Conservation (phyloP, 1,284 basidiomycete species). For the Ceratobasidium sp. region DNA sequence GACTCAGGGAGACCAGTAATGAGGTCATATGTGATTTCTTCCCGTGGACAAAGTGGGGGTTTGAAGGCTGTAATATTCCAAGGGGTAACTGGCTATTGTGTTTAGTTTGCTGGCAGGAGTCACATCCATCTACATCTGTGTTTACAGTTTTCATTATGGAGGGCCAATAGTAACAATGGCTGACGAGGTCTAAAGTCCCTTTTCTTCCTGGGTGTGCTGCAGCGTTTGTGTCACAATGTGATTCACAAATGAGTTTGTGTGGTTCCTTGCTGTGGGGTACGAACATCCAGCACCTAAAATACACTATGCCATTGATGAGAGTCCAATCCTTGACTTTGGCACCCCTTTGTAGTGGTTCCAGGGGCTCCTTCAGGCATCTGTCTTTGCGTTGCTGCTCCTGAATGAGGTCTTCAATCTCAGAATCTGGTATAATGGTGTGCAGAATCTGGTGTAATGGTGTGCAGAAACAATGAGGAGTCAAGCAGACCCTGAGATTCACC, state of each 20-base stretch:
- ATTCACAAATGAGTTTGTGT: background rate
- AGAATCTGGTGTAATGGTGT: constrained; percentile 8
- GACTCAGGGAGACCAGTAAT: constrained; percentile 50
- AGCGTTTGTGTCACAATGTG: background rate
- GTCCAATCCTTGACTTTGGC: background rate
- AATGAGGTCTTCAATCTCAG: background rate
- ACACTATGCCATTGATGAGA: background rate
- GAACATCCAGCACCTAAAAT: background rate
- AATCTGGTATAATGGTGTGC: background rate
- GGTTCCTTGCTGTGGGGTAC: background rate
- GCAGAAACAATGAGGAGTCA: constrained; percentile 7
- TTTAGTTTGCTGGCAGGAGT: constrained; percentile 50
- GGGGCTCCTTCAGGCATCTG: background rate
- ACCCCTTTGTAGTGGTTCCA: background rate
- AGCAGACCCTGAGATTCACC: constrained; percentile 14
- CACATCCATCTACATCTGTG: constrained; percentile 50
- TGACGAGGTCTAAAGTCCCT: background rate
- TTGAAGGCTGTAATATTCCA: constrained; percentile 49
- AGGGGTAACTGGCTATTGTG: constrained; percentile 35
- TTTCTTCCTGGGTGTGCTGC: constrained; percentile 49
- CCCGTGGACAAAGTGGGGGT: constrained; percentile 48
- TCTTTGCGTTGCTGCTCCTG: background rate
- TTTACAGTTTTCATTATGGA: constrained; percentile 45
- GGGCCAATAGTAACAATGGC: constrained; percentile 49
- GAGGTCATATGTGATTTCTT: constrained; percentile 41